Conservation (phyloP, 495 filamentous ascomycete species). For the Sordaria brevicollis region DNA sequence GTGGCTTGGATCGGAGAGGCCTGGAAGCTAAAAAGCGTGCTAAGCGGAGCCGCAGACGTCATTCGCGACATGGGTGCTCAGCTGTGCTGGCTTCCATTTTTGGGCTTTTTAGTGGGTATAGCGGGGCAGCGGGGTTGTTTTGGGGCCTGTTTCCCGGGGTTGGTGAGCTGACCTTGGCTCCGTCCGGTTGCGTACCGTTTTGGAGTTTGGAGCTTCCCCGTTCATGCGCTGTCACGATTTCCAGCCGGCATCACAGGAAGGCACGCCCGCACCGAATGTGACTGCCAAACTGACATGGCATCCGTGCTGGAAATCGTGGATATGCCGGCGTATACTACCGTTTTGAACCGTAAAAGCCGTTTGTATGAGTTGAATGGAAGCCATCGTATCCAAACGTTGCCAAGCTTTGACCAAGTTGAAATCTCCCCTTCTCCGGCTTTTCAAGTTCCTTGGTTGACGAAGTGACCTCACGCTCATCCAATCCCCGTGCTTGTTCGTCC, state of each 20-base stretch:
- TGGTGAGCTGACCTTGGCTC: not conserved
- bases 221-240: not conserved
- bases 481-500: not conserved
- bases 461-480: not conserved
- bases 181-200: not conserved
- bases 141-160: not conserved
- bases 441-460: not conserved
- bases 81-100: not conserved
- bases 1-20: not conserved
- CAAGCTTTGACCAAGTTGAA: not conserved
- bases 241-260: not conserved
- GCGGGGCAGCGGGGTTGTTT: not conserved
- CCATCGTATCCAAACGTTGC: not conserved
- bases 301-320: not conserved
- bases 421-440: not conserved
- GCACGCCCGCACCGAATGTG: not conserved
- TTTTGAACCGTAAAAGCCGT: not conserved
- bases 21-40: not conserved
- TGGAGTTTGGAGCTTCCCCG: not conserved
- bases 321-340: not conserved
- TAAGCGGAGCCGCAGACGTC: slow-evolving; percentile 20
- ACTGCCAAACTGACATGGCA: not conserved
- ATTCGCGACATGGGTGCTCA: slow-evolving; percentile 13
- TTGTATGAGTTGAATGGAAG: not conserved
- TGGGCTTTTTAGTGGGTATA: not conserved